Evolutionary conservation across 768 basidiomycete genomes (phyloP), one percentile per base, ranked within the genome.

Genomic region (Tubosaeta brunneosetosa): DNA sequence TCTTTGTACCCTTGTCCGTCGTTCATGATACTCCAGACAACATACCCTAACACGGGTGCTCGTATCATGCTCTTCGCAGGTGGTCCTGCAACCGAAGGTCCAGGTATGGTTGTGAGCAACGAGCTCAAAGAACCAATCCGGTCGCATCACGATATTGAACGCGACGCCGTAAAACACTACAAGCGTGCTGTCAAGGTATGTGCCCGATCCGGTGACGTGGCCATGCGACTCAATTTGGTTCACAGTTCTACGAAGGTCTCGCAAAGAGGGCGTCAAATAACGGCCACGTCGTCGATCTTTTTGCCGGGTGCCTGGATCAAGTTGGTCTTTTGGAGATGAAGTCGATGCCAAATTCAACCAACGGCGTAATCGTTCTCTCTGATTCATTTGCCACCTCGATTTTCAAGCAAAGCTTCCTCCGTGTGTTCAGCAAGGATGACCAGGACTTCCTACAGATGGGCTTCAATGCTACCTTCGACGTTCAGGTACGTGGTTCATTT

Each of bases 271-370:
- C 81, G 3, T 94, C 95, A 0, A 86, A 87, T 68, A 97, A 95
- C 56, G 97, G 97, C 0, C 97, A 98, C 65, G 88, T 90, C 2
- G 77, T 99, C 49, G 97, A 99, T 67, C 74, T 98, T 46, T 98
- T 98, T 63, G 92, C 94, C 29, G 97, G 95, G 26, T 99, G 95
- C 66, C 78, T 99, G 32, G 97, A 99, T 69, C 97, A 99, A 74
- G 91, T 99, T 63, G 97, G 97, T 55, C 76, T 98, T 42, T 76
- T 94, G 50, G 97, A 99, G 74, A 99, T 99, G 97, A 97, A 94
- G 67, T 87, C 89, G 0, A 73, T 98, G 51, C 82, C 93, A 41
- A 98, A 95, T 69, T 93, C 88, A 17, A 99, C 97, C 43, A 98
- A 97, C 65, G 97, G 97, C 53, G 87, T 88, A 57, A 94, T 98